Conservation (phyloP, 2,329 filamentous ascomycete genomes). For the Verticillium klebahnii region DNA sequence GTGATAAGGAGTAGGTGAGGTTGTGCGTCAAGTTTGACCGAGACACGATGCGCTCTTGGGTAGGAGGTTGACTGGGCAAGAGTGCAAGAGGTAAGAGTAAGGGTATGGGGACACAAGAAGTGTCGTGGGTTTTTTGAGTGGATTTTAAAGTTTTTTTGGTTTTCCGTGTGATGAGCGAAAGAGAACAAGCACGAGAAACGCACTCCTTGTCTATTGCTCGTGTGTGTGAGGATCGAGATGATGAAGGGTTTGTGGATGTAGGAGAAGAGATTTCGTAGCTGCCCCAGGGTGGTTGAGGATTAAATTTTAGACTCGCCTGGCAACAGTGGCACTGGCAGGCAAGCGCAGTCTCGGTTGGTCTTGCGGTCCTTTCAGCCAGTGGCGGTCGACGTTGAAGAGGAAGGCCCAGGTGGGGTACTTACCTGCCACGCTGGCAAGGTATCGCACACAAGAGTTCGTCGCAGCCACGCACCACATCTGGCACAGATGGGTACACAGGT, state of each 20-base stretch:
- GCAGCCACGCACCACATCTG: not conserved
- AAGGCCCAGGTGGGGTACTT: not conserved
- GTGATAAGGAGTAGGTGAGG: slow-evolving; percentile 1
- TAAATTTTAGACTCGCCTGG: not conserved
- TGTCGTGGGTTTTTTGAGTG: slow-evolving; percentile 28
- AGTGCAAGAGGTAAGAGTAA: slow-evolving; percentile 11
- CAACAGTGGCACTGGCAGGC: not conserved
- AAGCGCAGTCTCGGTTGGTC: not conserved
- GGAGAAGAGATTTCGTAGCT: slow-evolving; percentile 32
- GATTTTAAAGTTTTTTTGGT: slow-evolving; percentile 59
- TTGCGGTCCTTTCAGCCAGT: not conserved
- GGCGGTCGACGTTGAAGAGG: not conserved
- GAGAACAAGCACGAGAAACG: slow-evolving; percentile 55
- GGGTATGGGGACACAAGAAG: not conserved
- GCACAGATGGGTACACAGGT: not conserved
- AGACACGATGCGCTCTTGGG: slow-evolving; percentile 10
- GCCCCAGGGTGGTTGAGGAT: slow-evolving; percentile 1
- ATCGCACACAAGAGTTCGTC: not conserved
- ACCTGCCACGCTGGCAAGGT: not conserved
- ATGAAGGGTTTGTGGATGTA: slow-evolving; percentile 36
- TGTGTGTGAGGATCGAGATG: slow-evolving; percentile 18
- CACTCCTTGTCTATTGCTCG: slow-evolving; percentile 51
- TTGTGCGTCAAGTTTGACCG: slow-evolving; percentile 13
- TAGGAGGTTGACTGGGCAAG: slow-evolving; percentile 11
- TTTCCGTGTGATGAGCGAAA: slow-evolving; percentile 48